Conservation (phyloP, 129 eudicot species). For the Flaveria bidentis region DNA sequence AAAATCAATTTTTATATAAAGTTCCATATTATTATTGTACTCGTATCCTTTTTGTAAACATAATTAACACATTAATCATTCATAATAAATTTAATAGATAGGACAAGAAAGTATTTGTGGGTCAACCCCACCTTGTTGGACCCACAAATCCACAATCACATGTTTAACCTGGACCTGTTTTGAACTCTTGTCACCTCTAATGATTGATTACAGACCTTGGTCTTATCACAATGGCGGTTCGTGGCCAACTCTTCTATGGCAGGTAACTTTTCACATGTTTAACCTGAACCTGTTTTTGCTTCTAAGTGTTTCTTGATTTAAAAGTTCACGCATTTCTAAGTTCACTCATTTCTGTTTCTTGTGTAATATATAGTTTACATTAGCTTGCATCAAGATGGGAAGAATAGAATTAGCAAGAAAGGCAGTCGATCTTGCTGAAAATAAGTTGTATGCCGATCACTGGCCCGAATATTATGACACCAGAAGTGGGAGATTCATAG, state of each 20-base stretch:
- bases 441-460: conserved; percentile 52
- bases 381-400: conserved; percentile 98
- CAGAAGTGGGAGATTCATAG: conserved; percentile 70
- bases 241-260: conserved; percentile 98
- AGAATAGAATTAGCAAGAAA: conserved; percentile 71
- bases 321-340: not conserved
- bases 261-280: conserved; percentile 48
- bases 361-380: conserved; percentile 58
- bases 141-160: not conserved
- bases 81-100: not conserved
- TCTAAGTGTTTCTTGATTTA: not conserved
- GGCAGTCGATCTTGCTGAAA: conserved; percentile 76
- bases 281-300: not conserved
- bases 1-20: not conserved
- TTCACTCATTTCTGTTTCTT: not conserved
- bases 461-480: conserved; percentile 99
- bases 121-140: not conserved
- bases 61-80: not conserved
- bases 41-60: not conserved
- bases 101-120: not conserved
- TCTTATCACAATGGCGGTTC: conserved; percentile 99
- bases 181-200: not conserved
- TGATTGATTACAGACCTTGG: conserved; percentile 75
- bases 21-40: not conserved
- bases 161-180: not conserved